Conservation (phyloP, 1,139 yeast species). For the Lodderomyces oxycetoniae region DNA sequence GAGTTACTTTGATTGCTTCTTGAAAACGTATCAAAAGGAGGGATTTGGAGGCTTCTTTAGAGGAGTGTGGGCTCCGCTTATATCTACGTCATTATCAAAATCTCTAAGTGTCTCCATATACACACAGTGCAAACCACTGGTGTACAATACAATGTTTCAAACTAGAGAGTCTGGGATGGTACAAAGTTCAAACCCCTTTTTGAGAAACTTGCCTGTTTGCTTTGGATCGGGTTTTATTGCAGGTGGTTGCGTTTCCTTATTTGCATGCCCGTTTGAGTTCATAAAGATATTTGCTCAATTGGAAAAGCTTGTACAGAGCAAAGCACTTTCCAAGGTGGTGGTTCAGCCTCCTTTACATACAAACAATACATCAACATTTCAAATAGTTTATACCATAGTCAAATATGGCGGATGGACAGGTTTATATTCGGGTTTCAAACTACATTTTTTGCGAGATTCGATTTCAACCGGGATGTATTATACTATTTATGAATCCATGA, state of each 20-base stretch:
- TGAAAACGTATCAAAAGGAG: conserved; percentile 52
- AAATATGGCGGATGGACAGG: conserved; percentile 57
- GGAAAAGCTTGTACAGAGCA: conserved; percentile 41
- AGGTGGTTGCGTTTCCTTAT: conserved; percentile 59
- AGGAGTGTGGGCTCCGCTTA: conserved; percentile 69
- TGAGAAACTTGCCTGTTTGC: conserved; percentile 61
- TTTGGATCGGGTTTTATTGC: conserved; percentile 62
- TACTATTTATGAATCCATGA: conserved; percentile 68
- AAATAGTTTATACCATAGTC: conserved; percentile 48
- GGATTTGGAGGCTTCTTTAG: conserved; percentile 72
- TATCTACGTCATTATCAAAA: conserved; percentile 62
- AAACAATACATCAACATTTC: conserved; percentile 16
- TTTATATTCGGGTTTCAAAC: conserved; percentile 67
- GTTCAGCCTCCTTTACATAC: conserved; percentile 14
- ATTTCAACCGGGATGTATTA: conserved; percentile 72
- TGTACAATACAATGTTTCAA: conserved; percentile 29
- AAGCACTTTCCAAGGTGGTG: conserved; percentile 8
- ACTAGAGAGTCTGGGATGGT: conserved; percentile 9
- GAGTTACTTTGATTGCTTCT: conserved; percentile 56
- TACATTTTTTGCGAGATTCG: conserved; percentile 64
- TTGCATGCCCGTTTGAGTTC: conserved; percentile 84
- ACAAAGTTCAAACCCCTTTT: conserved; percentile 30
- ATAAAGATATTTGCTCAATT: conserved; percentile 80
- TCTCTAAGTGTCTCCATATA: conserved; percentile 66
- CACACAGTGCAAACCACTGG: conserved; percentile 50